phyloP scores from a whole-genome alignment of 345 rosid genomes.

The Eucalyptus decipiens region DNA sequence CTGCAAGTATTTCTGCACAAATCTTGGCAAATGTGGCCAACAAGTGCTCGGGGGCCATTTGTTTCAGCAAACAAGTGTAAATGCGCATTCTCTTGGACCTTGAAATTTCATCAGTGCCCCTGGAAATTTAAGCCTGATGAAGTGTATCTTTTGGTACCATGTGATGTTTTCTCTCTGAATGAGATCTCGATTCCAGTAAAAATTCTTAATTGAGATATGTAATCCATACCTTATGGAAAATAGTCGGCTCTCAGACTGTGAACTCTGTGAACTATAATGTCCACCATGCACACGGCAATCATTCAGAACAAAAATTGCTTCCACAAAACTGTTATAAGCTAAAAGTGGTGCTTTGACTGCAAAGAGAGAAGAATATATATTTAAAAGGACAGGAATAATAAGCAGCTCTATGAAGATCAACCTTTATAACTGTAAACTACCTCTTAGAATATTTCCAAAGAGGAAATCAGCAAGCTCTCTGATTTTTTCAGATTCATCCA shows the following conservation, averaged over 20 bases:
- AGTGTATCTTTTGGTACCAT: neutral
- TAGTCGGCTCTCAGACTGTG: constrained; percentile 33
- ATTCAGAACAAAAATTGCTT: constrained; percentile 81
- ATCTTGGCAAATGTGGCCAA: constrained; percentile 94
- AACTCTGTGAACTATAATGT: constrained; percentile 40
- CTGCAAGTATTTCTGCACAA: constrained; percentile 90
- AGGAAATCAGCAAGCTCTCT: constrained; percentile 82
- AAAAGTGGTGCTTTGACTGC: constrained; percentile 90
- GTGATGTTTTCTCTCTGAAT: neutral
- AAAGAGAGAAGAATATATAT: neutral
- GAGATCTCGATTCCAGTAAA: neutral
- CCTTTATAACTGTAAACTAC: constrained; percentile 5
- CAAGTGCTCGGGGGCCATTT: constrained; percentile 97
- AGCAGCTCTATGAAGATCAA: neutral
- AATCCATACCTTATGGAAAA: constrained; percentile 61
- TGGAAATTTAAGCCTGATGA: constrained; percentile 9
- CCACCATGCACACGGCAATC: constrained; percentile 59
- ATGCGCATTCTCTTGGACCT: constrained; percentile 85
- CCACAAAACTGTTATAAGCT: constrained; percentile 97
- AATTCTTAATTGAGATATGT: neutral
- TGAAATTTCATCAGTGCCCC: constrained; percentile 69
- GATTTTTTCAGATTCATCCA: constrained; percentile 90
- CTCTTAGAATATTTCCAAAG: constrained; percentile 84
- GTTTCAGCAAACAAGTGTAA: constrained; percentile 66
- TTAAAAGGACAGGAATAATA: neutral